phyloP scores from a whole-genome alignment of 2,329 filamentous ascomycete genomes.

The Cercospora beticola region DNA sequence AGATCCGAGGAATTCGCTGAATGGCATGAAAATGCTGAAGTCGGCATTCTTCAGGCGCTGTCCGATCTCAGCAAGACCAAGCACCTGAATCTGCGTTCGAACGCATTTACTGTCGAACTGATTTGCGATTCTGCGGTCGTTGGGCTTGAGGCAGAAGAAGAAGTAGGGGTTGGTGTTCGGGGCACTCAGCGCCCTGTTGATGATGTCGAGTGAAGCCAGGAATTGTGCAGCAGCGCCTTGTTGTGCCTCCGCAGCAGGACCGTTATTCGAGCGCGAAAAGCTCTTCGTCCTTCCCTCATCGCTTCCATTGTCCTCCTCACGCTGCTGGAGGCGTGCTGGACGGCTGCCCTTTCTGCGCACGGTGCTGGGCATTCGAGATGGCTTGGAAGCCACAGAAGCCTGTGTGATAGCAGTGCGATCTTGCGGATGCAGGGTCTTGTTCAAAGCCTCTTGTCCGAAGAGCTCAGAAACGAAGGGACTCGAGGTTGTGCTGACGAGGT shows the following conservation, averaged over 20 bases:
- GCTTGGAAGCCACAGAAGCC: conserved; percentile 93
- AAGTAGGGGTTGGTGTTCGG: conserved; percentile 91
- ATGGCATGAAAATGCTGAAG: conserved; percentile 93
- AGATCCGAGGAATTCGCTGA: conserved; percentile 89
- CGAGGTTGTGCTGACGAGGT: conserved; percentile 83
- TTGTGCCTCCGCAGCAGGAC: conserved; percentile 48
- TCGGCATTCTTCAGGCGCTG: conserved; percentile 89
- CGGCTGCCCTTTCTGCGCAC: conserved; percentile 72
- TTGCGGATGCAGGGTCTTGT: conserved; percentile 88
- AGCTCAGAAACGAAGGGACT: conserved; percentile 85
- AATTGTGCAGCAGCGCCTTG: conserved; percentile 94
- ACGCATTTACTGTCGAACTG: conserved; percentile 99
- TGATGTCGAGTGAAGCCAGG: conserved; percentile 81
- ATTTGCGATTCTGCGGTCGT: conserved; percentile 94
- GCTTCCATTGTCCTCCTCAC: conserved; percentile 48
- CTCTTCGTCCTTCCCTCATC: conserved; percentile 33
- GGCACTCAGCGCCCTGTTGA: conserved; percentile 80
- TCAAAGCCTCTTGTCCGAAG: conserved; percentile 92
- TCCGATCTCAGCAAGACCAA: conserved; percentile 95
- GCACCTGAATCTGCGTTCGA: conserved; percentile 86
- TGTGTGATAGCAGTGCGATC: conserved; percentile 91
- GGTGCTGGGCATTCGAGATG: conserved; percentile 87
- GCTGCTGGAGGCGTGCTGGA: conserved; percentile 43
- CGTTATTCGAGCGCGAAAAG: conserved; percentile 41
- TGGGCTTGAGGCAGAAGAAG: conserved; percentile 95